These are phyloP conservation scores for Lophiostoma macrostomum DNA, from an alignment of 495 filamentous ascomycete species.

Conservation along the genomic window DNA sequence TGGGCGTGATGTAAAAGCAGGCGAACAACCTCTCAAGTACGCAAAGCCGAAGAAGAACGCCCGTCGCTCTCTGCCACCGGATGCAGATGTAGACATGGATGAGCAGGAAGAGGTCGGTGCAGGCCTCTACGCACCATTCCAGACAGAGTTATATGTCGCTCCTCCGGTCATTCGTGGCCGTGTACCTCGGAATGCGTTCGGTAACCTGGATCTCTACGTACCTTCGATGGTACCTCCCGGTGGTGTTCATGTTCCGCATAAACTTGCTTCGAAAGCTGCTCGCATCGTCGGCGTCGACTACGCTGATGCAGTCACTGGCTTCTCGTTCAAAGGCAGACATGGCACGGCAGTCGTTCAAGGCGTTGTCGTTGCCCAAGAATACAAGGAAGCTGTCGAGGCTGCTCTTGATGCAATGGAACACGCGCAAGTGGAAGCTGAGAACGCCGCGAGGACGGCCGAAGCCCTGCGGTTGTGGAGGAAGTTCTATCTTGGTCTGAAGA, in stretches of 20 bases:
- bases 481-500: conserved; percentile 71
- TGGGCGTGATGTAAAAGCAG: conserved; percentile 66
- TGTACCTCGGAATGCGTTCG: conserved; percentile 81
- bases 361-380: conserved; percentile 68
- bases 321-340: conserved; percentile 75
- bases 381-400: conserved; percentile 65
- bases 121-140: conserved; percentile 68
- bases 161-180: conserved; percentile 70
- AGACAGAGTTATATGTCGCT: conserved; percentile 72
- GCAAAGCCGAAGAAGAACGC: conserved; percentile 45
- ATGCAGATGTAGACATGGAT: conserved; percentile 34
- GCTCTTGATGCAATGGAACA: conserved; percentile 63
- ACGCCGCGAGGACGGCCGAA: conserved; percentile 53
- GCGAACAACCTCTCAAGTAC: conserved; percentile 75
- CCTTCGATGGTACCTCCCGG: conserved; percentile 88
- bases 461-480: conserved; percentile 72
- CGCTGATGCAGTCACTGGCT: conserved; percentile 85
- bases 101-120: conserved; percentile 39
- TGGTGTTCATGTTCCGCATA: conserved; percentile 66
- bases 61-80: conserved; percentile 14
- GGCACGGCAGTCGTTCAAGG: conserved; percentile 78
- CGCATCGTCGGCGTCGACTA: conserved; percentile 78
- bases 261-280: conserved; percentile 68
- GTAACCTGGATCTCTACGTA: conserved; percentile 88
- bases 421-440: conserved; percentile 55